Evolutionary conservation across 495 filamentous ascomycete species (phyloP), one percentile per base, ranked within the genome.

Genomic region (Tuber aestivum): DNA sequence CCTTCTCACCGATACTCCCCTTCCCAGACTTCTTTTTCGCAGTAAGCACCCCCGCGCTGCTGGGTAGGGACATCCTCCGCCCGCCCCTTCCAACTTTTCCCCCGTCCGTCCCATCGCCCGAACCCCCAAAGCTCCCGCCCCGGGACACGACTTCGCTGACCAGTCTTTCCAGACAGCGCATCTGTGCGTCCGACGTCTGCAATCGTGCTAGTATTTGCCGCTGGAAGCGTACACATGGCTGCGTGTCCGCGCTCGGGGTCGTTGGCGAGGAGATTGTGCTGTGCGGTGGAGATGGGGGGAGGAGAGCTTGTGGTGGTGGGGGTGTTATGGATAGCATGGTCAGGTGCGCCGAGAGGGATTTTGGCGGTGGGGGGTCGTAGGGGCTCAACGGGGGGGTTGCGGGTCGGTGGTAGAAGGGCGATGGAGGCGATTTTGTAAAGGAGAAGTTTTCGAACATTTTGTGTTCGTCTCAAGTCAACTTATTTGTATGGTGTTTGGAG

Each of bases 401-500:
- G 65, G 41, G 75, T 74, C 41, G 79, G 78, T 0, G 72, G 41
- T 32, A 77, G 78, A 65, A 79, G 70, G 32, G 74, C 48, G 44
- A 75, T 70, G 41, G 71, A 44, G 78, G 71, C 2, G 74, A 74
- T 68, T 61, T 37, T 9, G 74, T 68, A 32, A 77, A 80, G 20
- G 79, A 80, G 69, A 80, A 80, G 70, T 77, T 80, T 69, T 80
- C 74, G 69, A 77, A 80, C 74, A 80, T 80, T 38, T 38, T 65
- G 44, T 18, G 56, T 65, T 56, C 48, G 48, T 56, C 7, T n/a
- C 4, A 35, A 65, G 56, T 18, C 32, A 65, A 65, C 56, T 65
- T 35, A 65, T 18, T 41, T 61, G 69, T 14, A 16, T 70, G n/a
- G 48, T 70, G 77, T 32, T 9, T 72, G 48, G 72, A 40, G 56